Conservation (phyloP, 345 rosid genomes). For the Aquilaria sinensis region DNA sequence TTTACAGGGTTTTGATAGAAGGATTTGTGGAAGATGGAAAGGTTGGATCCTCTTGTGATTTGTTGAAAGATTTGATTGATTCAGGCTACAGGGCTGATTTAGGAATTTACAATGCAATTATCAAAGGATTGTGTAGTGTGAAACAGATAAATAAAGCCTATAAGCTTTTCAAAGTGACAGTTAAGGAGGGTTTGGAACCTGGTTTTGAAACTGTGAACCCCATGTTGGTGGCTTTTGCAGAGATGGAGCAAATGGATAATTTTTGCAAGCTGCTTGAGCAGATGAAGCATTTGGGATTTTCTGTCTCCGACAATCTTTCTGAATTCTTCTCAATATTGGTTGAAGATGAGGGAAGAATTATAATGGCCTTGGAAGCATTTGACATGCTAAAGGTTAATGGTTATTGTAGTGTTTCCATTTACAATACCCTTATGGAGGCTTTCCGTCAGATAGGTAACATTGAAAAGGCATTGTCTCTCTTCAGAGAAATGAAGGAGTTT, state of each 20-base stretch:
- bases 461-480: constrained; percentile 53
- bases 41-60: constrained; percentile 58
- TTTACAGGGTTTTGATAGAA: constrained; percentile 58
- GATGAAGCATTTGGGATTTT: constrained; percentile 47
- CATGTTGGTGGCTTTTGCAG: constrained; percentile 59
- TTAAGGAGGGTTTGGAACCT: constrained; percentile 66
- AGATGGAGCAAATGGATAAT: constrained; percentile 42
- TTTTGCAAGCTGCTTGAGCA: constrained; percentile 46
- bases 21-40: constrained; percentile 63
- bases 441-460: constrained; percentile 42
- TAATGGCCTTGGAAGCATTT: constrained; percentile 55
- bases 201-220: constrained; percentile 62
- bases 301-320: constrained; percentile 49
- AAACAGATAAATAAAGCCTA: constrained; percentile 64
- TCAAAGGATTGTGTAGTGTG: constrained; percentile 62
- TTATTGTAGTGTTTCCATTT: constrained; percentile 44
- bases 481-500: constrained; percentile 41
- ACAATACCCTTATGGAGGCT: constrained; percentile 63
- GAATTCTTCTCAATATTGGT: constrained; percentile 52
- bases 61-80: constrained; percentile 75
- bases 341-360: constrained; percentile 35
- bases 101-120: constrained; percentile 73
- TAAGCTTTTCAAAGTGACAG: constrained; percentile 49
- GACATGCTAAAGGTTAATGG: constrained; percentile 54
- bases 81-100: constrained; percentile 84